phyloP scores from a whole-genome alignment of 164 flowering plant species.

The Sextonia rubra region DNA sequence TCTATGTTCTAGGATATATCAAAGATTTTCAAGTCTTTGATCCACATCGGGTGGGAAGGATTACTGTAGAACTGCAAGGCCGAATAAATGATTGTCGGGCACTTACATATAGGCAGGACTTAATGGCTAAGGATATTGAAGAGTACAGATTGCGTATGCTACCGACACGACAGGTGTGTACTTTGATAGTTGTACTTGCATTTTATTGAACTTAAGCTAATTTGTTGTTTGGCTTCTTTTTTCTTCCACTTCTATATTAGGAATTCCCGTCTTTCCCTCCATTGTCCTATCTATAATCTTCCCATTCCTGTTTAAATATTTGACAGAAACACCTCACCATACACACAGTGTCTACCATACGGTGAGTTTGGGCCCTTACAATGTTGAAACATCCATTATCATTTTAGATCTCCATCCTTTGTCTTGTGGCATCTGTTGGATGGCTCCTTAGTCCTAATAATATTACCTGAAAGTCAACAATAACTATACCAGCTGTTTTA shows the following conservation, averaged over 20 bases:
- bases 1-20: conserved; percentile 53
- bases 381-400: too few species aligned
- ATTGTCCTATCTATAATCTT: too few species aligned
- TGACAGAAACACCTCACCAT: too few species aligned
- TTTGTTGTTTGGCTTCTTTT: neutral
- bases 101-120: conserved; percentile 69
- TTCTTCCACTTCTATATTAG: neutral
- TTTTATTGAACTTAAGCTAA: neutral
- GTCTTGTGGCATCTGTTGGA: too few species aligned
- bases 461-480: too few species aligned
- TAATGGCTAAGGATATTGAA: conserved; percentile 62
- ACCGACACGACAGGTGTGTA: conserved; percentile 74
- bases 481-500: too few species aligned
- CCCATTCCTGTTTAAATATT: too few species aligned
- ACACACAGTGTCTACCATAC: too few species aligned
- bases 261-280: neutral
- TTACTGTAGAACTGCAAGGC: conserved; percentile 75
- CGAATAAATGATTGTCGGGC: conserved; percentile 72
- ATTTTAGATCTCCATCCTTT: too few species aligned
- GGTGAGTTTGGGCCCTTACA: too few species aligned
- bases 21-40: conserved; percentile 65
- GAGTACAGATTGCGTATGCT: conserved; percentile 42
- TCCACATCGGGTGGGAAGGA: conserved; percentile 74
- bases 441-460: too few species aligned
- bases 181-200: neutral